Conservation (phyloP, 371 early-diverging fungal genomes). For the Dipsacomyces acuminosporus region DNA sequence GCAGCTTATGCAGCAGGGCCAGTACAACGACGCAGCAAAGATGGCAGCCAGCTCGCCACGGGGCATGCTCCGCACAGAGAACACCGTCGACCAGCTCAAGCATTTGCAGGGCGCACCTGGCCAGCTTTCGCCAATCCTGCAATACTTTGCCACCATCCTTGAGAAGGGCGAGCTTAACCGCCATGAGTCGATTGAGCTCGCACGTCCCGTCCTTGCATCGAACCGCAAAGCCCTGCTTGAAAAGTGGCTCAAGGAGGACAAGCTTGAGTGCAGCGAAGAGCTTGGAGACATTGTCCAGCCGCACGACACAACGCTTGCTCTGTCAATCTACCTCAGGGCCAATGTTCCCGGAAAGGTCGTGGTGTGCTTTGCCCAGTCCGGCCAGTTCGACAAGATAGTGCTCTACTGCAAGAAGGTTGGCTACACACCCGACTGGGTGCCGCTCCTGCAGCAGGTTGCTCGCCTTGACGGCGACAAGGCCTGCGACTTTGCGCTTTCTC, state of each 20-base stretch:
- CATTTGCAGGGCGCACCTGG: constrained; percentile 73
- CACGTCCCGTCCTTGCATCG: constrained; percentile 86
- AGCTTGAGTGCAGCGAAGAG: constrained; percentile 95
- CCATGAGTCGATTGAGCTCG: constrained; percentile 90
- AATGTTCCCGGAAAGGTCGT: constrained; percentile 83
- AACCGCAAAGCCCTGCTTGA: constrained; percentile 91
- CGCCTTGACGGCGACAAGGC: constrained; percentile 91
- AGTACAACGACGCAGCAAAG: constrained; percentile 88
- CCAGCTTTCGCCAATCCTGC: constrained; percentile 88
- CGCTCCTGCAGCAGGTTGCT: constrained; percentile 84
- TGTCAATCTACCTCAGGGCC: constrained; percentile 92
- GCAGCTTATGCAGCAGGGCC: constrained; percentile 69
- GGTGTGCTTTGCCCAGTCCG: constrained; percentile 91
- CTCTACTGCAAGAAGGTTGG: constrained; percentile 92
- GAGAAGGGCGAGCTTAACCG: constrained; percentile 93
- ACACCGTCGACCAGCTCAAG: constrained; percentile 93
- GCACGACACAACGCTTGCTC: constrained; percentile 82
- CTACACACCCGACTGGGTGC: constrained; percentile 87
- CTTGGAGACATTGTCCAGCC: constrained; percentile 95
- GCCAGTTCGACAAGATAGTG: constrained; percentile 93
- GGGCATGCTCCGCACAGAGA: constrained; percentile 91
- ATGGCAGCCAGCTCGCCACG: constrained; percentile 93
- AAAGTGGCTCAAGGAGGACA: constrained; percentile 98
- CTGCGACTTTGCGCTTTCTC: constrained; percentile 81
- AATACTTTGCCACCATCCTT: constrained; percentile 95